phyloP scores from a whole-genome alignment of 169 alveolate species.

The Perkinsus olseni region DNA sequence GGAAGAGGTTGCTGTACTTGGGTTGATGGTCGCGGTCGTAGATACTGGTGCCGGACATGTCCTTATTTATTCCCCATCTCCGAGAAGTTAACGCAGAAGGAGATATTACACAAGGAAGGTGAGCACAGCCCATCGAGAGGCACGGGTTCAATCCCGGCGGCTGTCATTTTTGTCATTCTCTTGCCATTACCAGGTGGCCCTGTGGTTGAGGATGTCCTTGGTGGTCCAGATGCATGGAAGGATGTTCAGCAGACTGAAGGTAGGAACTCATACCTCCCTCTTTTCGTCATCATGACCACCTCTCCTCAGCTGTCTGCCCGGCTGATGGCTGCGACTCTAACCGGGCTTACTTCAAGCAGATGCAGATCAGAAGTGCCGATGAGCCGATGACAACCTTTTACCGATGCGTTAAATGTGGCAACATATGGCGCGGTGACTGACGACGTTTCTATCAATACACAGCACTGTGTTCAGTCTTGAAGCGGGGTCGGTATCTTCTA shows the following conservation, averaged over 20 bases:
- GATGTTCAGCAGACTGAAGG: conserved; percentile 37
- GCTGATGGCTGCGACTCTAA: conserved; percentile 43
- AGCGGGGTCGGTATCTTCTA: neutral
- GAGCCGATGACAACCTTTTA: conserved; percentile 75
- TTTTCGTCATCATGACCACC: neutral
- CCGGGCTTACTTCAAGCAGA: conserved; percentile 62
- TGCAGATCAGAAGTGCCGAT: conserved; percentile 77
- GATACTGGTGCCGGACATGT: conserved; percentile 68
- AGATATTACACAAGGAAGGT: conserved; percentile 23
- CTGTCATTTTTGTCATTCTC: neutral
- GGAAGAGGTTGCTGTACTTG: neutral
- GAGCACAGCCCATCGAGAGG: conserved; percentile 26
- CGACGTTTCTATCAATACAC: neutral
- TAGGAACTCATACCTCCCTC: neutral
- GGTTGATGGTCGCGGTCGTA: too few relatives aligned
- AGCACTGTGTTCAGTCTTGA: neutral
- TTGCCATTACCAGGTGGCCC: neutral
- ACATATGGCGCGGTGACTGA: neutral
- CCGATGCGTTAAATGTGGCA: conserved; percentile 55
- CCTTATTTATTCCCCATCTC: conserved; percentile 60
- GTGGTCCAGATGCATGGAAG: conserved; percentile 54
- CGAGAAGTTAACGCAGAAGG: conserved; percentile 33
- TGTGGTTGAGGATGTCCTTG: conserved; percentile 36
- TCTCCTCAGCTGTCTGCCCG: conserved; percentile 55
- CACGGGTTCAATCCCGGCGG: conserved; percentile 5